Conservation (phyloP, 1,139 yeast species). For the Yamadazyma diddensiae region DNA sequence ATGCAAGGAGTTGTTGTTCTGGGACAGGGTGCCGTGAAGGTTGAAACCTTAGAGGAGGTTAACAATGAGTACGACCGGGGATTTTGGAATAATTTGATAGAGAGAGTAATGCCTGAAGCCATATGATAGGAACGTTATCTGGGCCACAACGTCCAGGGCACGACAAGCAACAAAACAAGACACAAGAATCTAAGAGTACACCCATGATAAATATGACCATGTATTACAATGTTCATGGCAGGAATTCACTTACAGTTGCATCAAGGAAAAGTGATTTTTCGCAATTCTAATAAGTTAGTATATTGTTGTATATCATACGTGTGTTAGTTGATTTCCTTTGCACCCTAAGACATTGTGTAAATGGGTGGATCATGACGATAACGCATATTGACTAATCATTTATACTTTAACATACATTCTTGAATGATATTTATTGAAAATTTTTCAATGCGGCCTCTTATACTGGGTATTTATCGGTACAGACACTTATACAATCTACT, state of each 20-base stretch:
- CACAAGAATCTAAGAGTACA: no score
- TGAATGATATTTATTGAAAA: no score
- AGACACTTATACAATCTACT: neutral
- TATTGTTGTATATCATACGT: slow-evolving; percentile 34
- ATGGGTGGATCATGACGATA: slow-evolving; percentile 42
- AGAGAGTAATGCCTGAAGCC: slow-evolving; percentile 3
- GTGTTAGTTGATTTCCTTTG: slow-evolving; percentile 44
- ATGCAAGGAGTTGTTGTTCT: slow-evolving; percentile 11
- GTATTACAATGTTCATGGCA: no score
- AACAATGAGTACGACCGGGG: slow-evolving; percentile 70
- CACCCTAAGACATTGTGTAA: slow-evolving; percentile 31
- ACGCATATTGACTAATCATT: slow-evolving; percentile 36
- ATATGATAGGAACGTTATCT: no score
- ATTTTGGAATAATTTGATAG: slow-evolving; percentile 42
- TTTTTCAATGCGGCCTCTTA: slow-evolving; percentile 1
- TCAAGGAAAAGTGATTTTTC: slow-evolving; percentile 4
- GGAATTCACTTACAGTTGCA: neutral
- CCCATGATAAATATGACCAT: no score
- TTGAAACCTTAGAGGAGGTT: slow-evolving; percentile 31
- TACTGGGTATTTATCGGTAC: neutral
- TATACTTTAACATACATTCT: slow-evolving; percentile 8
- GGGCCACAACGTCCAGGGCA: no score
- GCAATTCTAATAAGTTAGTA: slow-evolving; percentile 4
- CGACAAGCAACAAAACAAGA: no score
- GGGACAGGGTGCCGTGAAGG: slow-evolving; percentile 5